Conservation (phyloP, 139 green algal species). For the Ostreobium quekettii region DNA sequence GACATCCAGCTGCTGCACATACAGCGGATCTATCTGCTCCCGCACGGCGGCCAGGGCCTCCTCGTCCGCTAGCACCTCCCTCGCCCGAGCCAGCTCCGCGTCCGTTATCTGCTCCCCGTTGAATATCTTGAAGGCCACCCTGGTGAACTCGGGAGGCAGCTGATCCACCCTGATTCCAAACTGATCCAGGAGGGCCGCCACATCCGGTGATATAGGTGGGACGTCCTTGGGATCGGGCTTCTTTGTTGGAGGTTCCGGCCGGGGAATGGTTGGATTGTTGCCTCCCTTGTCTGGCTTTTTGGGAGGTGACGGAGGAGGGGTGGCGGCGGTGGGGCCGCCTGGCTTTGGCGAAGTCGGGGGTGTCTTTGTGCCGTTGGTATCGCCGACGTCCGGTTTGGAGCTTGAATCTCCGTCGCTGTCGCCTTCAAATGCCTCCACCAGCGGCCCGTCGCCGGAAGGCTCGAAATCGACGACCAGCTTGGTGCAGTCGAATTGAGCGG, state of each 20-base stretch:
- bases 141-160: slow-evolving; percentile 10
- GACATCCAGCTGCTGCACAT: background rate
- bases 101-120: background rate
- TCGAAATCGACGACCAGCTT: slow-evolving; percentile 11
- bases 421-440: slow-evolving; percentile 8
- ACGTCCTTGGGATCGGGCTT: background rate
- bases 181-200: background rate
- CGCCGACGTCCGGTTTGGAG: background rate
- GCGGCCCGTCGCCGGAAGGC: slow-evolving; percentile 6
- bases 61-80: slow-evolving; percentile 3
- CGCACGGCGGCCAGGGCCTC: slow-evolving; percentile 3
- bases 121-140: slow-evolving; percentile 14
- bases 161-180: slow-evolving; percentile 1
- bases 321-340: background rate
- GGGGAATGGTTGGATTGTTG: too few species aligned
- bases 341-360: background rate
- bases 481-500: background rate
- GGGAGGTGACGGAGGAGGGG: background rate
- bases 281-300: background rate
- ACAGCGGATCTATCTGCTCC: background rate
- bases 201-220: background rate
- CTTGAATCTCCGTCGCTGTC: background rate
- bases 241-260: too few species aligned
- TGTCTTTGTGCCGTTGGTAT: too few species aligned
- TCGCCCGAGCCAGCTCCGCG: slow-evolving; percentile 5